phyloP scores from a whole-genome alignment of 805 yeast genomes.

The Danielozyma ontarioensis region DNA sequence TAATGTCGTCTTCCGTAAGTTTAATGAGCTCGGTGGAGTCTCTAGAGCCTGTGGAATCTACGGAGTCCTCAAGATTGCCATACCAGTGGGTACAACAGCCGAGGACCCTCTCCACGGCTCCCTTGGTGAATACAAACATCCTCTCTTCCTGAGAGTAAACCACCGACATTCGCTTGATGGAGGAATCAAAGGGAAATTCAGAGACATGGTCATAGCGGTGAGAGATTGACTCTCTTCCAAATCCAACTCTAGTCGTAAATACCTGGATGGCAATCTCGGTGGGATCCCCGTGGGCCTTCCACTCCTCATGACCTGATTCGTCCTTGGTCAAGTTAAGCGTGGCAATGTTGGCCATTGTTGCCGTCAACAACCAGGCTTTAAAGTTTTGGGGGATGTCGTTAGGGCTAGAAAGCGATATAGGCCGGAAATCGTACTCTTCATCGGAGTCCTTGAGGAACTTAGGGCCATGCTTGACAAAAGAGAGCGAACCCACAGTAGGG shows the following conservation, averaged over 20 bases:
- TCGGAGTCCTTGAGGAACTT: constrained; percentile 28
- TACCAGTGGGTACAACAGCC: constrained; percentile 20
- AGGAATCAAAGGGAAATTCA: constrained; percentile 30
- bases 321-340: constrained; percentile 46
- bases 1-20: constrained; percentile 16
- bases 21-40: constrained; percentile 4
- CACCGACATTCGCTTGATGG: constrained; percentile 28
- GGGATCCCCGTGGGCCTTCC: constrained; percentile 60
- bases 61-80: constrained; percentile 1
- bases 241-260: constrained; percentile 22
- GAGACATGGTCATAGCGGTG: constrained; percentile 13
- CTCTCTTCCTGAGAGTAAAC: constrained; percentile 12
- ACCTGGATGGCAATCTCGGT: constrained; percentile 33
- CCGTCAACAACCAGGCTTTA: constrained; percentile 53
- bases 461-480: constrained; percentile 32
- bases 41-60: constrained; percentile 2
- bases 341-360: constrained; percentile 80
- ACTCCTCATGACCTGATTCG: constrained; percentile 39
- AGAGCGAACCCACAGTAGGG: constrained; percentile 53
- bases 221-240: constrained; percentile 13
- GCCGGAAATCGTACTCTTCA: constrained; percentile 29
- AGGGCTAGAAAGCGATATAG: constrained; percentile 11
- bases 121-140: constrained; percentile 18
- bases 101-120: constrained; percentile 29
- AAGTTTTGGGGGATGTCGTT: constrained; percentile 23